These are phyloP conservation scores for Starmera dryadoides DNA, from an alignment of 805 yeast genomes.

Conservation along the genomic window DNA sequence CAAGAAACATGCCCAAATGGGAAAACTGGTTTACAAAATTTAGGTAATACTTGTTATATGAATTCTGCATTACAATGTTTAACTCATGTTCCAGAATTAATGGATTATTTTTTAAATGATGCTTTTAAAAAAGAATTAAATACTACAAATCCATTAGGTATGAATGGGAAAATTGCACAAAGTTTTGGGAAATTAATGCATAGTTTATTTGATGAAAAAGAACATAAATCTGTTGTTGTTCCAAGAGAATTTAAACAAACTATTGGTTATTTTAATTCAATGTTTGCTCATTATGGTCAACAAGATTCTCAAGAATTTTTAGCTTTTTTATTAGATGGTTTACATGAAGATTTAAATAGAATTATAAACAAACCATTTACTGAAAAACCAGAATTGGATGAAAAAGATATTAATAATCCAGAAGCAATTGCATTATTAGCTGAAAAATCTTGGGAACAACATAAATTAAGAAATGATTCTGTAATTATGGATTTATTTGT, in stretches of 20 bases:
- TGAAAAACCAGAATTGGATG: constrained; percentile 78
- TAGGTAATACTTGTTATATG: constrained; percentile 94
- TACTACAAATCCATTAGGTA: constrained; percentile 74
- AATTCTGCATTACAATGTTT: constrained; percentile 90
- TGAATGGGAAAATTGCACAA: constrained; percentile 71
- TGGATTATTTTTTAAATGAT: constrained; percentile 62
- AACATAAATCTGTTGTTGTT: constrained; percentile 8
- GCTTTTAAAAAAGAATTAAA: constrained; percentile 64
- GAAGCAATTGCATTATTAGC: constrained; percentile 59
- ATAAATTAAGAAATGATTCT: constrained; percentile 76
- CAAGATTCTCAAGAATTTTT: constrained; percentile 94
- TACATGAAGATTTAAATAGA: constrained; percentile 89
- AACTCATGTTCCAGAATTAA: constrained; percentile 77
- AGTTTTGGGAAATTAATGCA: constrained; percentile 68
- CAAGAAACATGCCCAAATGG: constrained; percentile 35
- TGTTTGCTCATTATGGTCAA: constrained; percentile 77
- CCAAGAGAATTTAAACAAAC: constrained; percentile 77
- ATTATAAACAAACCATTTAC: constrained; percentile 76
- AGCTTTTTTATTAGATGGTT: constrained; percentile 78
- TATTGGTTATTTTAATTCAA: constrained; percentile 69
- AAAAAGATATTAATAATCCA: constrained; percentile 48
- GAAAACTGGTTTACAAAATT: constrained; percentile 52
- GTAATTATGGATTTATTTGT: constrained; percentile 79
- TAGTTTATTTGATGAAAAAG: constrained; percentile 37
- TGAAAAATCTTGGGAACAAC: constrained; percentile 70